Conservation (phyloP, 208 protist species). For the Trypanosoma platydactyli region DNA sequence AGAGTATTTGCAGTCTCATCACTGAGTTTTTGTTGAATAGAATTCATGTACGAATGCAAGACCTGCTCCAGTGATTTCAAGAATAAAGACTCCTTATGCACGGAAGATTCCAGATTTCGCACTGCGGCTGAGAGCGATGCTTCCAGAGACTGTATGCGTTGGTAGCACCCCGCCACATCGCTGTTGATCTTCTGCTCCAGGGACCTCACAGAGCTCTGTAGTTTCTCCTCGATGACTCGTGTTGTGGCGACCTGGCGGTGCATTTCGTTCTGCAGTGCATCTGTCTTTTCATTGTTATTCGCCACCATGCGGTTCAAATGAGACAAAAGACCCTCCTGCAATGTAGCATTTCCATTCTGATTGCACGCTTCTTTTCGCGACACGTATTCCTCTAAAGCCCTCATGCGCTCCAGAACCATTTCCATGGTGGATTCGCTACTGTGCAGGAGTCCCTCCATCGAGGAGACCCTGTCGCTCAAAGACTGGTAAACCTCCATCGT, state of each 20-base stretch:
- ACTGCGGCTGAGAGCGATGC: conserved; percentile 45
- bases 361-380: conserved; percentile 46
- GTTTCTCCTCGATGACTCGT: conserved; percentile 52
- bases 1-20: conserved; percentile 38
- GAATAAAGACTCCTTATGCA: conserved; percentile 41
- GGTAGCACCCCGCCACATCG: conserved; percentile 44
- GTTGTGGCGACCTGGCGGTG: conserved; percentile 45
- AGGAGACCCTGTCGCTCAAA: conserved; percentile 61
- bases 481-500: conserved; percentile 32
- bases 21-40: conserved; percentile 56
- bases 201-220: conserved; percentile 40
- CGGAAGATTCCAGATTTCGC: conserved; percentile 41
- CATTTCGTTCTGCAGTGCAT: conserved; percentile 51
- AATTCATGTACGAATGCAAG: conserved; percentile 43
- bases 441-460: conserved; percentile 80
- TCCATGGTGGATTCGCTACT: conserved; percentile 67
- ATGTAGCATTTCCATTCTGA: conserved; percentile 46
- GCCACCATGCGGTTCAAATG: conserved; percentile 21
- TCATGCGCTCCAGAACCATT: conserved; percentile 64
- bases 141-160: conserved; percentile 58
- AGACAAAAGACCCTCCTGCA: conserved; percentile 28
- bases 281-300: conserved; percentile 50
- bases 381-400: conserved; percentile 72
- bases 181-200: conserved; percentile 70
- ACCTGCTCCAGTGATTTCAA: conserved; percentile 60